These are phyloP conservation scores for Allium sativum DNA, from an alignment of 106 monocot genomes.

Conservation along the genomic window DNA sequence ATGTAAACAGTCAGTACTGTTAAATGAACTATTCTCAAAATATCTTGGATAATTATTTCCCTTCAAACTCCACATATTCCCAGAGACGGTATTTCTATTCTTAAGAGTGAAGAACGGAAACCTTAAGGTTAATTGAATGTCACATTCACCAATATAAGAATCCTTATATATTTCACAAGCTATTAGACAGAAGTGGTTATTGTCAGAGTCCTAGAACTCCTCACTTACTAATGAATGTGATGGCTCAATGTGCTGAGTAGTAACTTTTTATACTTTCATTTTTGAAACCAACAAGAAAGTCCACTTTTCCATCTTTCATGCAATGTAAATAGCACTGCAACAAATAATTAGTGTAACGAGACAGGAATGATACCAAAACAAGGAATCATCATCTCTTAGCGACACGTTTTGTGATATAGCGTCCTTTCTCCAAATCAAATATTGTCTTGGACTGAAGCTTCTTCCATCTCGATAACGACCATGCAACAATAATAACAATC, in stretches of 20 bases:
- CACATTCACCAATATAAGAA: slow-evolving; percentile 24
- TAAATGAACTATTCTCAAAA: neutral
- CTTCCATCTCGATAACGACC: slow-evolving; percentile 8
- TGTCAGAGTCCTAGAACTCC: slow-evolving; percentile 35
- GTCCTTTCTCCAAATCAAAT: slow-evolving; percentile 8
- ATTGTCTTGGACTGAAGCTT: slow-evolving; percentile 5
- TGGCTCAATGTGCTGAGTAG: neutral
- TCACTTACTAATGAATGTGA: slow-evolving; percentile 27
- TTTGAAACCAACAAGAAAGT: slow-evolving; percentile 33
- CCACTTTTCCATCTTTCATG: slow-evolving; percentile 27
- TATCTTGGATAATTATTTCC: neutral
- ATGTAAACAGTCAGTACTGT: neutral
- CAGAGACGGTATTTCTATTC: slow-evolving; percentile 18
- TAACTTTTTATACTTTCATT: neutral
- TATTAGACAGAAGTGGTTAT: slow-evolving; percentile 20
- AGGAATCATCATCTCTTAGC: neutral
- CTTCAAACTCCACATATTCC: slow-evolving; percentile 29
- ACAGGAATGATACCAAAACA: neutral
- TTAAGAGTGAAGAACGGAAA: slow-evolving; percentile 31
- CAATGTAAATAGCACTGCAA: slow-evolving; percentile 21
- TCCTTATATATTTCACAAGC: slow-evolving; percentile 17
- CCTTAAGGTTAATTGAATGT: slow-evolving; percentile 23
- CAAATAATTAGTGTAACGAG: neutral
- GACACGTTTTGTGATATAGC: neutral
- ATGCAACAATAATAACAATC: neutral